Evolutionary conservation across 371 early-diverging fungal species (phyloP).

Genomic region (Capillidium rhysosporum): DNA sequence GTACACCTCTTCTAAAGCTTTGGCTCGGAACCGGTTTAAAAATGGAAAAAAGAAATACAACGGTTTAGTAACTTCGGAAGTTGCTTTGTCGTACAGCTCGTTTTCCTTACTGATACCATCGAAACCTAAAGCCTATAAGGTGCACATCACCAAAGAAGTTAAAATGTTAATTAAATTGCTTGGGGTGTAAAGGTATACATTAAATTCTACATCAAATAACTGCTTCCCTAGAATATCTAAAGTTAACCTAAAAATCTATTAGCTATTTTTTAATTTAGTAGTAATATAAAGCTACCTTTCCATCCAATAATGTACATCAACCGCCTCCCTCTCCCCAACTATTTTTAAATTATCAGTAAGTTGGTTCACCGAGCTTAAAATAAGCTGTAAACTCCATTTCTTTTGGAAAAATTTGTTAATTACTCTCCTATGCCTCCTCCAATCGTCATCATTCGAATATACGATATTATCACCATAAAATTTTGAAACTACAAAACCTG

Average conservation of each 20-base stretch:
- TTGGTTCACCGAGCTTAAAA: background rate
- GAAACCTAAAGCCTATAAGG: background rate
- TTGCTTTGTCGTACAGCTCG: background rate
- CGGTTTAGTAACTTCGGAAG: background rate
- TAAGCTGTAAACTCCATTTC: background rate
- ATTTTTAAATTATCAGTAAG: background rate
- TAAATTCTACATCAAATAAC: background rate
- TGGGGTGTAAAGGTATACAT: too few species aligned
- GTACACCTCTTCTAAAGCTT: background rate
- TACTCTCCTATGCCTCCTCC: background rate
- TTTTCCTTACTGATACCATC: background rate
- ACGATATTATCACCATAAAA: slow-evolving; percentile 5
- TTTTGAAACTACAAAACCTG: background rate
- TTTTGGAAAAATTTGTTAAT: slow-evolving; percentile 1
- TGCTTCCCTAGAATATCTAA: background rate
- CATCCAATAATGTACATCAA: background rate
- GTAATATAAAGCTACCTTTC: background rate
- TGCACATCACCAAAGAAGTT: too few species aligned
- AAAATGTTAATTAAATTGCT: background rate
- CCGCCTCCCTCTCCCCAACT: background rate
- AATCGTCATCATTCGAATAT: background rate
- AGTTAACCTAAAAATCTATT: background rate
- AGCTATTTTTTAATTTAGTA: background rate
- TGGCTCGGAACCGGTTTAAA: background rate
- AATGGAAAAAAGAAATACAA: background rate